These are phyloP conservation scores for Boletus bicolor DNA, from an alignment of 768 basidiomycete genomes.

Conservation along the genomic window DNA sequence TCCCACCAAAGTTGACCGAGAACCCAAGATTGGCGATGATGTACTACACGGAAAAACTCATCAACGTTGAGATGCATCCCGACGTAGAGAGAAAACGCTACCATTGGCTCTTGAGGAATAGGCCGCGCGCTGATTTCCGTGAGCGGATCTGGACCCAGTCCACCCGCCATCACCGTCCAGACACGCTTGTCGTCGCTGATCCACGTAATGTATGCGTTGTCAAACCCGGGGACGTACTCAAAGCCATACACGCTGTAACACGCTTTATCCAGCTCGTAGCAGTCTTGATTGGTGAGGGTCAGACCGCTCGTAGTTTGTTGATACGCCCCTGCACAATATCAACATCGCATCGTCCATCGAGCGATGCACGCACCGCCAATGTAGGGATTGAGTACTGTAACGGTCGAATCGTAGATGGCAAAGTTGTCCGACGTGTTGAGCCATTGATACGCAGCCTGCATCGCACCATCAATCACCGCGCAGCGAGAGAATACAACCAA, in stretches of 20 bases:
- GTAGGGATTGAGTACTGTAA: slow-evolving; percentile 41
- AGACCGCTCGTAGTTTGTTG: slow-evolving; percentile 42
- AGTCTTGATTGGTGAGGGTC: slow-evolving; percentile 37
- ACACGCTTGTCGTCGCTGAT: slow-evolving; percentile 51
- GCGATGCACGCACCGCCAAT: slow-evolving; percentile 37
- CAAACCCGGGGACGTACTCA: slow-evolving; percentile 51
- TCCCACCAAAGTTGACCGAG: slow-evolving; percentile 62
- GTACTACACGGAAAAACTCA: slow-evolving; percentile 38
- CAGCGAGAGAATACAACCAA: background rate
- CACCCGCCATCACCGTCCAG: slow-evolving; percentile 54
- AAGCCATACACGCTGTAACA: slow-evolving; percentile 53
- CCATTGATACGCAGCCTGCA: slow-evolving; percentile 44
- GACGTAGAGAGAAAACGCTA: background rate
- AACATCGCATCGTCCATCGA: background rate
- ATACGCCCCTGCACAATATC: slow-evolving; percentile 26
- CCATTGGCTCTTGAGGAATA: slow-evolving; percentile 72
- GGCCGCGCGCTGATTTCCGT: slow-evolving; percentile 56
- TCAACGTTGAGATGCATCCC: background rate
- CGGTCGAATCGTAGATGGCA: slow-evolving; percentile 36
- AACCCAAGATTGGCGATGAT: slow-evolving; percentile 72
- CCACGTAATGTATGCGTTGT: slow-evolving; percentile 66
- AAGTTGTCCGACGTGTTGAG: slow-evolving; percentile 34
- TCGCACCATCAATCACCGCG: background rate
- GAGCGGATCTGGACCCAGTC: slow-evolving; percentile 47
- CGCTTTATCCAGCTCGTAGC: slow-evolving; percentile 40